Conservation (phyloP, 306 rosid genomes). For the Benincasa hispida region DNA sequence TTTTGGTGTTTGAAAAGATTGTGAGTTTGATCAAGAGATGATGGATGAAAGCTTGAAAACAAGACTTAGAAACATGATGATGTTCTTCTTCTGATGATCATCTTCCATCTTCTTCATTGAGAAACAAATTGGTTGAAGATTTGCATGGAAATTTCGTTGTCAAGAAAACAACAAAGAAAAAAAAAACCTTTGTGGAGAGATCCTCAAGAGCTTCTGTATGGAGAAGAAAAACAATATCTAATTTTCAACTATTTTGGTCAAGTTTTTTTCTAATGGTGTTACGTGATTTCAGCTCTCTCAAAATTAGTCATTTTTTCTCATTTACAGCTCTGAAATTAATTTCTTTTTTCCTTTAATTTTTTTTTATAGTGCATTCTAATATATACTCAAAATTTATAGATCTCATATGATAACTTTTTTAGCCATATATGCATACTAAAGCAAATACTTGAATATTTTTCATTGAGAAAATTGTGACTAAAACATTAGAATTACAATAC, state of each 20-base stretch:
- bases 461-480: no score
- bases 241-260: not conserved
- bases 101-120: slow-evolving; percentile 24
- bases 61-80: slow-evolving; percentile 1
- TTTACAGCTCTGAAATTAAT: not conserved
- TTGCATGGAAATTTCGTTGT: not conserved
- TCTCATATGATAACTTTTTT: not conserved
- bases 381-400: not conserved
- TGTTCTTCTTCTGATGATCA: slow-evolving; percentile 24
- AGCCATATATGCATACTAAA: no score
- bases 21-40: slow-evolving; percentile 1
- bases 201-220: not conserved
- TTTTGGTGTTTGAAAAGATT: not conserved
- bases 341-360: not conserved
- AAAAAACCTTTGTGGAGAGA: not conserved
- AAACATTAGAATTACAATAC: no score
- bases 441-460: no score
- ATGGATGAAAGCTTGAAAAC: slow-evolving; percentile 9
- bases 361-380: not conserved
- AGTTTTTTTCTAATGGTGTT: not conserved
- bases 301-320: not conserved
- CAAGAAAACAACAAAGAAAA: not conserved
- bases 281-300: slow-evolving; percentile 8
- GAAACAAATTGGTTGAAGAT: not conserved
- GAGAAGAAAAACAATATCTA: not conserved